phyloP scores from a whole-genome alignment of 2,329 filamentous ascomycete species.

The Aspergillus oerlinghausenensis region DNA sequence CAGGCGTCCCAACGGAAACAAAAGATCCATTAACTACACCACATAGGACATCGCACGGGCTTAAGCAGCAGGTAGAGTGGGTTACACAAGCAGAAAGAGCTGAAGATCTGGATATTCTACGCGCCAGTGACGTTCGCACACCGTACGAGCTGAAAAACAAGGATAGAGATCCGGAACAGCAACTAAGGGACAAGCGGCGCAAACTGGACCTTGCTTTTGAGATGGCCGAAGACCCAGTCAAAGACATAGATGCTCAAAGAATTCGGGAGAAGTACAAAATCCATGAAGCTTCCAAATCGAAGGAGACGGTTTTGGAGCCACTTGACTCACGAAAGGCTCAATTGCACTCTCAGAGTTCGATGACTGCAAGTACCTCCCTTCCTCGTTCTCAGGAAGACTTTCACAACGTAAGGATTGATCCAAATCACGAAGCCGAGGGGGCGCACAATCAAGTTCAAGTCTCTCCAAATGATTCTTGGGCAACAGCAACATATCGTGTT shows the following conservation, averaged over 20 bases:
- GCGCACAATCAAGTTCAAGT: background rate
- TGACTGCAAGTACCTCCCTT: background rate
- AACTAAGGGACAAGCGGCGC: constrained; percentile 14
- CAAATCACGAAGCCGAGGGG: background rate
- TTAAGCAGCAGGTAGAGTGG: constrained; percentile 2
- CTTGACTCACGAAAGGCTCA: background rate
- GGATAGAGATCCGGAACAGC: constrained; percentile 15
- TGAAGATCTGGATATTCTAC: constrained; percentile 31
- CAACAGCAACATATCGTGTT: constrained; percentile 28
- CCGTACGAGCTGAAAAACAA: constrained; percentile 20
- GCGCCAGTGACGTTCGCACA: constrained; percentile 34
- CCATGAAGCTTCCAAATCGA: constrained; percentile 6
- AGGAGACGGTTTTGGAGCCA: background rate
- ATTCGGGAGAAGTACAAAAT: constrained; percentile 19
- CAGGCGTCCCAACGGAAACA: background rate
- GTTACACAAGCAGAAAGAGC: constrained; percentile 16
- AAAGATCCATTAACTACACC: background rate
- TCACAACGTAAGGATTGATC: background rate
- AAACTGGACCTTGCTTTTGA: constrained; percentile 20
- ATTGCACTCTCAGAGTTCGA: background rate
- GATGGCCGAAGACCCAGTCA: constrained; percentile 8
- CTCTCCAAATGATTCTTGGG: background rate
- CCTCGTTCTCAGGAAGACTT: background rate
- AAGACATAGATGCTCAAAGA: constrained; percentile 15
- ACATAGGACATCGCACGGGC: background rate